phyloP scores from a whole-genome alignment of 768 basidiomycete species.

The Lyophyllum atratum region DNA sequence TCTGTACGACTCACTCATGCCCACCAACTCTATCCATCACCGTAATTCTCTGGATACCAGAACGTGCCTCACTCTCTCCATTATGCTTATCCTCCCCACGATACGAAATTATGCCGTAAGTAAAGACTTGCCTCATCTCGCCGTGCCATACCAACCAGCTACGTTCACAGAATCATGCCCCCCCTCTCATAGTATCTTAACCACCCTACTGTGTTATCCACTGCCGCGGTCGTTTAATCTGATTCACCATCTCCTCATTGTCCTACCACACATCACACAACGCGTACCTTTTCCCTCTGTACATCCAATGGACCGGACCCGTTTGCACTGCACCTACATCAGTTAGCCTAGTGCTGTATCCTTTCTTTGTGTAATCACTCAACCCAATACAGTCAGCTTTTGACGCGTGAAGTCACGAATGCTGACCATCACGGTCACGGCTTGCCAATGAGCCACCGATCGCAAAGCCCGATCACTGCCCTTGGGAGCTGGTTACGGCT shows the following conservation, averaged over 20 bases:
- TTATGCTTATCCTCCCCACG: constrained; percentile 13
- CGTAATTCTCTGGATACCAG: constrained; percentile 16
- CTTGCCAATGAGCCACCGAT: background rate
- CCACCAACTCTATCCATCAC: constrained; percentile 9
- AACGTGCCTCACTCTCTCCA: constrained; percentile 2
- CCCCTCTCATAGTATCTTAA: constrained; percentile 7
- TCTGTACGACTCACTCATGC: constrained; percentile 13
- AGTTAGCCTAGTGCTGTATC: constrained; percentile 3
- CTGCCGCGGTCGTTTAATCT: constrained; percentile 14
- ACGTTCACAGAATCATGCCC: constrained; percentile 16
- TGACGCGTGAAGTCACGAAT: constrained; percentile 8
- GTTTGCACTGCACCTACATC: constrained; percentile 9
- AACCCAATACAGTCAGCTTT: constrained; percentile 3
- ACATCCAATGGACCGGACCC: constrained; percentile 9
- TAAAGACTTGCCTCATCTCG: background rate
- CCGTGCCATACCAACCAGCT: background rate
- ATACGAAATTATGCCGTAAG: constrained; percentile 22
- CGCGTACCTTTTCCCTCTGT: constrained; percentile 7
- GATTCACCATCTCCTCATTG: constrained; percentile 4
- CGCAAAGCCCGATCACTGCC: background rate
- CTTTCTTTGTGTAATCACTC: constrained; percentile 10
- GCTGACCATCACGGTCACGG: constrained; percentile 10
- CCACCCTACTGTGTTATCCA: constrained; percentile 6
- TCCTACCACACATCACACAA: constrained; percentile 4
- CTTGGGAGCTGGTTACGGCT: background rate